A percentile compares a stretch with the other conserved stretches of the same genome.
These are phyloP conservation scores for Endocalyx cinctus DNA, from an alignment of 2,329 filamentous ascomycete species.

Conservation along the genomic window DNA sequence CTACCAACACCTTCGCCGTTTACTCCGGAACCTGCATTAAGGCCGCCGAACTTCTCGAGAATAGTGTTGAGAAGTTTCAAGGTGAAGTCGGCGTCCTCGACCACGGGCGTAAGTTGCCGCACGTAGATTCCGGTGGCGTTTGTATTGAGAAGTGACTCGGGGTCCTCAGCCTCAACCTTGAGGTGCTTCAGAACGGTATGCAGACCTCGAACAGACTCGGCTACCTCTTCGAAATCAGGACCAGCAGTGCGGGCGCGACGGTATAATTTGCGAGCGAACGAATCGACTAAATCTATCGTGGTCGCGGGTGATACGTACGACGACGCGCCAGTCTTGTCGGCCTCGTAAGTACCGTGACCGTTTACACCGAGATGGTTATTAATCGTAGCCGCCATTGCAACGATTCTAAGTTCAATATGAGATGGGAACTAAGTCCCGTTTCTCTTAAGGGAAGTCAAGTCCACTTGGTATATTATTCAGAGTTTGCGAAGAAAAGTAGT, in stretches of 20 bases:
- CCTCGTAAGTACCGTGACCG: no score
- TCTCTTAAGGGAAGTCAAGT: constrained; percentile 1
- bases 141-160: constrained; percentile 49
- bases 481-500: no score
- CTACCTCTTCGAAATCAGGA: constrained; percentile 45
- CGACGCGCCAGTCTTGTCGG: no score
- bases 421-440: constrained; percentile 11
- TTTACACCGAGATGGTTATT: constrained; percentile 6
- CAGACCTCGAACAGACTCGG: constrained; percentile 46
- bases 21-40: constrained; percentile 12
- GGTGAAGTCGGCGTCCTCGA: constrained; percentile 51
- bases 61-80: constrained; percentile 51
- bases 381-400: constrained; percentile 10
- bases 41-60: constrained; percentile 41
- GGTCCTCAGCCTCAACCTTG: constrained; percentile 52
- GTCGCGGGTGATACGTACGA: constrained; percentile 5
- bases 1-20: constrained; percentile 20
- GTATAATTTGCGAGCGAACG: constrained; percentile 51
- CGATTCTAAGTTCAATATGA: no score
- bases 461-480: no score
- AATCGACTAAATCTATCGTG: constrained; percentile 48
- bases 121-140: constrained; percentile 37
- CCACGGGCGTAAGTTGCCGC: constrained; percentile 45
- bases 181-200: constrained; percentile 54
- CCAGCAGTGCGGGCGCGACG: constrained; percentile 47